Evolutionary conservation across 805 yeast genomes (phyloP), one percentile per base, ranked within the genome.

Genomic region (Candida lessepsii): DNA sequence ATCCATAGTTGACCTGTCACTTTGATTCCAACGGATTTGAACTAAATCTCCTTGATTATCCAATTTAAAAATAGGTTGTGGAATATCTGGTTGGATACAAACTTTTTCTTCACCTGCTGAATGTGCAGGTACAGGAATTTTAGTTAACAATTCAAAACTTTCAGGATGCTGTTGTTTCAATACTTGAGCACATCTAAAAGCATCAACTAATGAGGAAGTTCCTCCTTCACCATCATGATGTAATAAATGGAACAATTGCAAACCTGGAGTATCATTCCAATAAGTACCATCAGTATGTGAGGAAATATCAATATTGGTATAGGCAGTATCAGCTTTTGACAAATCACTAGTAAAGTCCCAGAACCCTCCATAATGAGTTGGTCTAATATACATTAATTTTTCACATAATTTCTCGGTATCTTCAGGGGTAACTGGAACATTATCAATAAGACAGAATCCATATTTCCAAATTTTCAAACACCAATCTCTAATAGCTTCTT

Each of bases 311-410:
- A 81, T 66, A 51, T 80, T 79, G 11, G 87, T 81, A 55, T 82
- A 82, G 3, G 89, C 89, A 3, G 86, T 80, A 52, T 82, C 89
- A 42, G 77, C 75, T 61, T 76, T 79, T 33, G 80, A 70, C 51
- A 82, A 63, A 51, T 82, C 85, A 4, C 85, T 71, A 9, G 88
- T 82, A 58, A 83, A 82, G 54, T 81, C 86, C 87, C 88, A 83
- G 60, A 83, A 81, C 1, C 85, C 87, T n/a, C 87, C 88, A 49
- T 83, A 82, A 54, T 82, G 89, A 2, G 89, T 82, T 18, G 80
- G 80, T 29, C 84, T 65, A 35, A 81, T 74, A 54, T 76, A 80
- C 40, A 80, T 70, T 46, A 82, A 71, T 48, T 75, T 61, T 47
- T 79, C 78, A 40, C 80, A 73, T 44, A 82, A 65, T 45, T 61